A percentile compares a stretch with the other conserved stretches of the same genome.
Conservation (phyloP, 1,284 basidiomycete genomes). For the Sporisorium exsertum region DNA sequence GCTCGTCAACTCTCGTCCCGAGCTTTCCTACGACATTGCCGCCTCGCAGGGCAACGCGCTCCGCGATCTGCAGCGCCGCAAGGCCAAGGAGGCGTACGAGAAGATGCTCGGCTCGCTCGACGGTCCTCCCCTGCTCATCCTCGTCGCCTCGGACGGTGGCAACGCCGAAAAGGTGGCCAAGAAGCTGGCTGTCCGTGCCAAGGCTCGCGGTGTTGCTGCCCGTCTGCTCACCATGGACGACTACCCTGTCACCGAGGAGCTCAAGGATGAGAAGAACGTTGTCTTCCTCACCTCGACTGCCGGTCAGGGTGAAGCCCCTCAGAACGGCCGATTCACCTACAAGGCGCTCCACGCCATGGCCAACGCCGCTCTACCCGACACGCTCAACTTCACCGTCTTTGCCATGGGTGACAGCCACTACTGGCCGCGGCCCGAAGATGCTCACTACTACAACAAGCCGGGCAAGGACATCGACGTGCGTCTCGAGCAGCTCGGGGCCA, state of each 20-base stretch:
- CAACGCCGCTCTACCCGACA: conserved; percentile 37
- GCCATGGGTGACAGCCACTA: conserved; percentile 98
- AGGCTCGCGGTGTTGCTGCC: conserved; percentile 84
- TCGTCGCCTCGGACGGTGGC: conserved; percentile 94
- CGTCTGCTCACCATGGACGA: conserved; percentile 76
- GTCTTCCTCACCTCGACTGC: conserved; percentile 93
- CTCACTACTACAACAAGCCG: conserved; percentile 97
- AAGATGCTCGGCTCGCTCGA: conserved; percentile 86
- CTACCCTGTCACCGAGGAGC: conserved; percentile 76
- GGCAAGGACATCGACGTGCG: conserved; percentile 88
- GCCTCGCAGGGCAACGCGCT: conserved; percentile 85
- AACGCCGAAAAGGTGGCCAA: conserved; percentile 95
- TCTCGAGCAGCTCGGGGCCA: conserved; percentile 63
- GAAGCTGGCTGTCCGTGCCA: conserved; percentile 83
- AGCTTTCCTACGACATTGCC: conserved; percentile 85
- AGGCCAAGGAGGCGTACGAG: conserved; percentile 87
- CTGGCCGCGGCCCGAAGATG: conserved; percentile 96
- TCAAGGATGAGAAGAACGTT: conserved; percentile 77
- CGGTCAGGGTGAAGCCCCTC: conserved; percentile 97
- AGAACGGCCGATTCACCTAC: conserved; percentile 91
- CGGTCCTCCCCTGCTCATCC: conserved; percentile 86
- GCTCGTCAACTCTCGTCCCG: conserved; percentile 80
- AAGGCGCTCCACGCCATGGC: conserved; percentile 78
- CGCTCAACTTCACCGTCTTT: conserved; percentile 77
- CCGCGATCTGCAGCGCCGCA: conserved; percentile 83